Base-by-base conservation (phyloP, 345 rosid species). In the Eucalyptus sideroxylon region DNA sequence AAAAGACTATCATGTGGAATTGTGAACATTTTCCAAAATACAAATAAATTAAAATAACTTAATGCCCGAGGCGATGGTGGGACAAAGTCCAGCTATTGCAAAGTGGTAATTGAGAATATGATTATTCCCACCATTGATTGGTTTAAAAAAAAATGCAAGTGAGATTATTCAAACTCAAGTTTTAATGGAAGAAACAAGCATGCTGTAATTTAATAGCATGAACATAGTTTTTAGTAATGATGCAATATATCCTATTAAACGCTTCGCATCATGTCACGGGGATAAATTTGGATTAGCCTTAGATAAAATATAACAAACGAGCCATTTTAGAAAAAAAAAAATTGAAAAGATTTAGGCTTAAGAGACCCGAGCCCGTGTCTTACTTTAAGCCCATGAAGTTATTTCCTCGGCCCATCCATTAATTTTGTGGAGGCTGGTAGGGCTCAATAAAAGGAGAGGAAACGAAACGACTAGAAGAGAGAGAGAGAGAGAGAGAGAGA, bases 71-170 rank as follows among this genome's bases (percentile, higher is more conserved):
- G 19, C 2, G 2, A 16, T n/a, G 40, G 21, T 6, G 19, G 2
- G 40, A 34, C 40, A n/a, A 65, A 65, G 6, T 11, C 1, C 0
- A 0, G 11, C 11, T 9, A 16, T 65, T 0, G 3, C 11, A 65
- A n/a, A 34, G 10, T n/a, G 1, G 11, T n/a, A 34, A 65, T 4
- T 15, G 11, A 9, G 13, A 9, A 24, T 24, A 15, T n/a, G 17
- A 65, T 15, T 8, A 65, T n/a, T n/a, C 5, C 8, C 0, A 3
- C 6, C 30, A 24, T 1, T 56, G 0, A 24, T 24, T 6, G 8
- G 1, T 62, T 60, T 13, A 3, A 11, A 12, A 13, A 7, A 12
- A 13, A 60, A 6, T 27, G 15, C 16, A 27, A 27, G 3, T 60
- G 12, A 6, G 31, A 60, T 60, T 16, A 27, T 27, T 60, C 1